Evolutionary conservation across 768 basidiomycete genomes (phyloP), one percentile per base, ranked within the genome.

Genomic region (Termitomyces sp.): DNA sequence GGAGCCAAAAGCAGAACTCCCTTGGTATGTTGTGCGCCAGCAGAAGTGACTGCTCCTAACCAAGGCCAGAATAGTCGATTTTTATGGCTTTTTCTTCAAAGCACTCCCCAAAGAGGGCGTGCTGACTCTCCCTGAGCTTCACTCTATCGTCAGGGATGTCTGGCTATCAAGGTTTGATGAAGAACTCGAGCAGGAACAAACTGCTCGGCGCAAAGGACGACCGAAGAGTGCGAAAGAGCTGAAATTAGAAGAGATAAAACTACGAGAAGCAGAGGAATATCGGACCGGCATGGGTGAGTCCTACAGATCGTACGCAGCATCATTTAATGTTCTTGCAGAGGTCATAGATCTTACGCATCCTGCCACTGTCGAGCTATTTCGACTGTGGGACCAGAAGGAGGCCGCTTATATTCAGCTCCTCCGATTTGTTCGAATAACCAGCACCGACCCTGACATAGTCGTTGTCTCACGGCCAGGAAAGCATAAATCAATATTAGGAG

Each of bases 381-480:
- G 88, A 41, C 72, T 74, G 57, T 94, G 92, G 92, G 88, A 92
- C 64, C 85, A 88, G 62, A 83, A 81, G 58, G 88, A 91, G 63
- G 72, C 83, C 4, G 81, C 87, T 5, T 94, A 81, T 68, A 77
- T 88, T 41, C 79, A 88, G 52, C 77, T 85, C 16, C 75, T 94
- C 52, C 86, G 88, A 44, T 90, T 87, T 70, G 82, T 92, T 60
- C 84, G 89, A 56, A 85, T 94, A 71, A 86, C 77, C 51, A 85
- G 87, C 66, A 68, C 71, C 18, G 71, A 82, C 47, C 81, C 83
- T 0, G 69, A 75, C 1, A 56, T 72, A 7, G 66, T 73, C 18
- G 68, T 84, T 34, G 73, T 90, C 12, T 83, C 88, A 15, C 80
- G 77, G 59, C 79, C 79, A 28, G 90, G 90, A 15, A 81, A 77